Evolutionary conservation across 169 alveolate genomes (phyloP).

Genomic region (Plasmodium yoelii): DNA sequence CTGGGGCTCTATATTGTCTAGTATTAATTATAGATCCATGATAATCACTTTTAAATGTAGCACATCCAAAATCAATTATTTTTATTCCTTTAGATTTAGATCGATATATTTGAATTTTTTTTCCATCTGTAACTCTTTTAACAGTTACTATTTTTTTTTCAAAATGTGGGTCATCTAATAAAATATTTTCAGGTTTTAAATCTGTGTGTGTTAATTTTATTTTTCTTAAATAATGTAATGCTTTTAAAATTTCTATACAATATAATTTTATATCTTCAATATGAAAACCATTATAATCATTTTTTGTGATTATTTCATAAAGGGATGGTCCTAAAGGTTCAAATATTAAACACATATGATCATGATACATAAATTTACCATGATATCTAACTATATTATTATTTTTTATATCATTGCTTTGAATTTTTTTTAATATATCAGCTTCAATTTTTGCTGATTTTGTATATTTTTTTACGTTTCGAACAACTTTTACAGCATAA

Average conservation of each 20-base stretch:
- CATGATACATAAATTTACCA: constrained; percentile 92
- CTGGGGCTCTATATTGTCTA: constrained; percentile 99
- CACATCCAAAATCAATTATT: constrained; percentile 99
- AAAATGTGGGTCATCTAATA: constrained; percentile 88
- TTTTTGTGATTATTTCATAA: constrained; percentile 94
- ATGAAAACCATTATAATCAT: constrained; percentile 94
- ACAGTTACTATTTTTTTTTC: constrained; percentile 81
- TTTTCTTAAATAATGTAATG: constrained; percentile 93
- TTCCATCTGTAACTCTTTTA: constrained; percentile 81
- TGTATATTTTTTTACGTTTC: constrained; percentile 95
- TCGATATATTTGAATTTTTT: constrained; percentile 71
- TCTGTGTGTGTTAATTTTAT: constrained; percentile 98
- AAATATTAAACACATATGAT: constrained; percentile 94
- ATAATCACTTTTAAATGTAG: constrained; percentile 96
- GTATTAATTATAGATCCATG: constrained; percentile 98
- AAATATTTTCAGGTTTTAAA: constrained; percentile 98
- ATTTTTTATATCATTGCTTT: constrained; percentile 88
- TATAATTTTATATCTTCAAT: constrained; percentile 92
- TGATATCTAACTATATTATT: constrained; percentile 92
- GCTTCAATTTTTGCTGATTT: constrained; percentile 98
- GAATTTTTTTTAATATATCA: constrained; percentile 89
- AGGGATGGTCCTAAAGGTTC: constrained; percentile 97
- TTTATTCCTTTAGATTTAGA: constrained; percentile 92
- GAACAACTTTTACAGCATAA: constrained; percentile 94
- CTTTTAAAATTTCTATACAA: constrained; percentile 94